phyloP scores from a whole-genome alignment of 768 basidiomycete genomes.

The Lepiota venenata region DNA sequence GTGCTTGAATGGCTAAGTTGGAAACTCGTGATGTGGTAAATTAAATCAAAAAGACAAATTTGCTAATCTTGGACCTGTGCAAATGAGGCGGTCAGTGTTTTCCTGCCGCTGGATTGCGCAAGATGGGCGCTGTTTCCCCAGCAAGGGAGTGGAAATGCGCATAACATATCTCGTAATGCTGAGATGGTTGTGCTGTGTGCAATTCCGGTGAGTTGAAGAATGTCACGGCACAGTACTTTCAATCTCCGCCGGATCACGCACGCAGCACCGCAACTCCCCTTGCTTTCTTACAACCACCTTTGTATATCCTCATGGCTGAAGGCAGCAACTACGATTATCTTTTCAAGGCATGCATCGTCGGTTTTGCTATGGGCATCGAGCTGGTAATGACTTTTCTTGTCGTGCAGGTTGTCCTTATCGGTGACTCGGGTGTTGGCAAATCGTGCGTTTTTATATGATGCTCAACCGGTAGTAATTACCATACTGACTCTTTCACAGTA shows the following conservation, averaged over 20 bases:
- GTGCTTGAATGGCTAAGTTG: neutral
- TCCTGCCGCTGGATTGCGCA: too few species aligned
- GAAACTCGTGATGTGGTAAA: too few species aligned
- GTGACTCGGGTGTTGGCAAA: constrained; percentile 99
- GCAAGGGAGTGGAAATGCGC: too few species aligned
- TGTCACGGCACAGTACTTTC: neutral
- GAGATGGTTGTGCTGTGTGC: too few species aligned
- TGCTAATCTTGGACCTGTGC: too few species aligned
- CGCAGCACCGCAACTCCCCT: constrained; percentile 2
- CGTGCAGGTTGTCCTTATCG: constrained; percentile 91
- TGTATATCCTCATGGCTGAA: constrained; percentile 64
- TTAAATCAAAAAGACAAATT: too few species aligned
- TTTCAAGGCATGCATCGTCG: constrained; percentile 74
- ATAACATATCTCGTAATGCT: too few species aligned
- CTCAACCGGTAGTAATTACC: neutral
- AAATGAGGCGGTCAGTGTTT: too few species aligned
- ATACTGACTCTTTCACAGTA: constrained; percentile 35
- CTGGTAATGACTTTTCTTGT: constrained; percentile 11
- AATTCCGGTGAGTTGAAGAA: too few species aligned
- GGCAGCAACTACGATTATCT: constrained; percentile 97
- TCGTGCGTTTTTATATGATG: constrained; percentile 64
- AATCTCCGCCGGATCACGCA: constrained; percentile 7
- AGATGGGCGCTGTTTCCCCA: too few species aligned
- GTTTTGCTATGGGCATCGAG: neutral
- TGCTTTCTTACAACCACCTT: constrained; percentile 14